Evolutionary conservation across 208 protist genomes (phyloP).

Genomic region (Spongospora subterranea): DNA sequence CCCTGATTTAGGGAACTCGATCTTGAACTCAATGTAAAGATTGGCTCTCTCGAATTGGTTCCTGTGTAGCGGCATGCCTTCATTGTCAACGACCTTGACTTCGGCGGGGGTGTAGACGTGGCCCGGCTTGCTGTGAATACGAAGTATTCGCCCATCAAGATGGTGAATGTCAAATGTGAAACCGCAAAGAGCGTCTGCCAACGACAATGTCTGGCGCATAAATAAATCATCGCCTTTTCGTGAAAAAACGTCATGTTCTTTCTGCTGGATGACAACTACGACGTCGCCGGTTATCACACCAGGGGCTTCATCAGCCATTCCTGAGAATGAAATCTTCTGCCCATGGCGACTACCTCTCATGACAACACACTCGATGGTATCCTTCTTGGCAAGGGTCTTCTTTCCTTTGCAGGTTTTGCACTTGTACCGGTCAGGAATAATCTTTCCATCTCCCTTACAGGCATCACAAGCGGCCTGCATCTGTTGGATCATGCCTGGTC

Average conservation of each 20-base stretch:
- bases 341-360: constrained; percentile 54
- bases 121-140: constrained; percentile 54
- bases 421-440: constrained; percentile 30
- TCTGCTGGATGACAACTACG: constrained; percentile 58
- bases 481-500: constrained; percentile 51
- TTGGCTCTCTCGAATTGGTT: constrained; percentile 16
- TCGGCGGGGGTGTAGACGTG: constrained; percentile 63
- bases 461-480: constrained; percentile 35
- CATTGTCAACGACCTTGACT: constrained; percentile 45
- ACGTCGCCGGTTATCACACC: constrained; percentile 57
- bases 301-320: constrained; percentile 59
- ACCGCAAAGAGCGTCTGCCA: constrained; percentile 70
- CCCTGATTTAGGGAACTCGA: constrained; percentile 21
- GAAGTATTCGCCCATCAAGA: constrained; percentile 62
- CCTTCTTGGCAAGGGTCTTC: not conserved
- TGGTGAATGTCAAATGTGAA: constrained; percentile 59
- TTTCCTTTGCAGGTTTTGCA: constrained; percentile 15
- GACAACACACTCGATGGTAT: constrained; percentile 53
- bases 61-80: constrained; percentile 51
- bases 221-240: constrained; percentile 65
- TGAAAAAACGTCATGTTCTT: constrained; percentile 56
- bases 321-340: constrained; percentile 60
- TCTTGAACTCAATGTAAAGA: constrained; percentile 43
- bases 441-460: constrained; percentile 38
- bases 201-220: constrained; percentile 61